phyloP scores from a whole-genome alignment of 306 rosid species.

The Pueraria montana region DNA sequence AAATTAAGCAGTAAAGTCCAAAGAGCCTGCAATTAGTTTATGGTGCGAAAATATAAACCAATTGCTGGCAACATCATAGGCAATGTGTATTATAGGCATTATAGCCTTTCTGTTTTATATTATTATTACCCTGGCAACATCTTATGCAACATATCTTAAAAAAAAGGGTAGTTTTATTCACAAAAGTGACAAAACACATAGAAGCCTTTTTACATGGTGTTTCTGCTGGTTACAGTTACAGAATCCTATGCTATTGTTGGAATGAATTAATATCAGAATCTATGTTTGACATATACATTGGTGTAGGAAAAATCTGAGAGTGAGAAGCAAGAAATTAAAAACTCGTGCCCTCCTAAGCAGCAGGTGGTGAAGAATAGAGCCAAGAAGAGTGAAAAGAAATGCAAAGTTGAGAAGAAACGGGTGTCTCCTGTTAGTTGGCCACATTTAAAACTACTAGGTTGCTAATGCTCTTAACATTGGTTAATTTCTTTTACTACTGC shows the following conservation, averaged over 20 bases:
- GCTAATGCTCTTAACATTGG: conserved; percentile 46
- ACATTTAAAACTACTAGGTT: conserved; percentile 70
- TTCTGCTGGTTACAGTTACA: neutral
- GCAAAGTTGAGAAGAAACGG: conserved; percentile 61
- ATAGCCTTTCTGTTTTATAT: conserved; percentile 25
- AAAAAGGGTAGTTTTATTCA: neutral
- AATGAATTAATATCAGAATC: conserved; percentile 10
- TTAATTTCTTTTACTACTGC: conserved; percentile 35
- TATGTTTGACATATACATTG: conserved; percentile 34
- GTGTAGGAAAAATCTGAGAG: conserved; percentile 61
- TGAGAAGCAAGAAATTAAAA: conserved; percentile 34
- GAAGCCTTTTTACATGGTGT: conserved; percentile 1
- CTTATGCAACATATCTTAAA: neutral
- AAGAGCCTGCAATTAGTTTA: conserved; percentile 36
- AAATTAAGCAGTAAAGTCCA: conserved; percentile 41
- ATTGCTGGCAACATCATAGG: conserved; percentile 26
- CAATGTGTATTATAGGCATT: conserved; percentile 11
- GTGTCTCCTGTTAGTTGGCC: conserved; percentile 63
- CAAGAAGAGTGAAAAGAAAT: conserved; percentile 57
- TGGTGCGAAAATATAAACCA: neutral
- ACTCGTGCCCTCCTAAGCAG: conserved; percentile 45
- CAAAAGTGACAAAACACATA: too few species aligned
- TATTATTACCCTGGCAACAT: neutral
- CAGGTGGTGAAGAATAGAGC: conserved; percentile 50
- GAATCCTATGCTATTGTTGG: conserved; percentile 43